Evolutionary conservation across 768 basidiomycete species (phyloP), one percentile per base, ranked within the genome.

Genomic region (Leucocoprinus leucothites): DNA sequence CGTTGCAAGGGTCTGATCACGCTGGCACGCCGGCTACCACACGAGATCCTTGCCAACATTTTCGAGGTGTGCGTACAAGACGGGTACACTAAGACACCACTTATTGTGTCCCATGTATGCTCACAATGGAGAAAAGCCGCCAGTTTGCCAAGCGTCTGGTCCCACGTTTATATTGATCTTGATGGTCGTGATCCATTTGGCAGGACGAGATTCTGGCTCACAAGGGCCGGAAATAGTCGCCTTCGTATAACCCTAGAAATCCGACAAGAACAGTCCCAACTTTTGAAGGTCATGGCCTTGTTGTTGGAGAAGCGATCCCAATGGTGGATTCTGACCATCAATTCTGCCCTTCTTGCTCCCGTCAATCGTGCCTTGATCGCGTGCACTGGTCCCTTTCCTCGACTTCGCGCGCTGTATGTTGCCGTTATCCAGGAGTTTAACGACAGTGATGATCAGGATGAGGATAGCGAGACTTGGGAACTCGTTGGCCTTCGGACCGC

Each of bases 41-140:
- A 69, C 1, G 84, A 86, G 61, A 65, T 85, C 22, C 72, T 86
- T 22, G 77, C 77, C 25, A 64, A 67, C 56, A 78, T 86, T 31
- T 81, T 86, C 60, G 77, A 81, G 56, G 66, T 71, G 36, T 82
- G 81, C 64, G 74, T 76, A 3, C 67, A 66, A 19, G 71, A 73
- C 44, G 78, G 80, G 11, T 84, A 81, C 79, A 77, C 76, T 24
- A 73, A 75, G 24, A 80, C 77, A 18, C 84, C 84, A 18, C 63
- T 86, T 13, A 70, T 76, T 28, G 75, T 74, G 40, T 85, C 83
- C 9, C 80, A 82, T 45, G 82, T 85, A 40, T 86, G 82, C 61
- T 73, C 77, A 2, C 69, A 75, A 48, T 87, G 85, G 85, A 74
- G 82, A 53, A 74, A 70, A 59, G 83, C 82, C 0, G 71, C 80